Evolutionary conservation across 345 rosid genomes (phyloP).

Genomic region (Eucalyptus erythrocorys): DNA sequence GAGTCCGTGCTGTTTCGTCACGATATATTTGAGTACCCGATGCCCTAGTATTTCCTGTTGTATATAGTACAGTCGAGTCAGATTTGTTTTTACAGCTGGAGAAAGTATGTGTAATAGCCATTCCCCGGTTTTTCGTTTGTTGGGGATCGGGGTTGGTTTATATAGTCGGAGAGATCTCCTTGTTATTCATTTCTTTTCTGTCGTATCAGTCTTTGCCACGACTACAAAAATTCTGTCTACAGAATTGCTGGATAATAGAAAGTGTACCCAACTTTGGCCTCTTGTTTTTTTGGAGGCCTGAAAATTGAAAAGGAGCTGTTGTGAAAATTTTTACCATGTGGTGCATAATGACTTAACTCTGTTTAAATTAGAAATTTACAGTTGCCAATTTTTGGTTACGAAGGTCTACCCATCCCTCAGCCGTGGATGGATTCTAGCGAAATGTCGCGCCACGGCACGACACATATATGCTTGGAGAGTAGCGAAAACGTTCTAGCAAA

Average conservation of each 20-base stretch:
- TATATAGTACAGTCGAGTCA: conserved; percentile 2
- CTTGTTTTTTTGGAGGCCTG: background rate
- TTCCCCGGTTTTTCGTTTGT: background rate
- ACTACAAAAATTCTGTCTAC: background rate
- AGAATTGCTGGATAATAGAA: background rate
- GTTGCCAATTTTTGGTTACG: background rate
- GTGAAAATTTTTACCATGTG: background rate
- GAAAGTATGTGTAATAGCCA: background rate
- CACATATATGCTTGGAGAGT: background rate
- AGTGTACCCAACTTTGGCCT: background rate
- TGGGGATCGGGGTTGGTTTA: background rate
- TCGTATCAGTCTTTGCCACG: background rate
- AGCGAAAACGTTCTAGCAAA: background rate
- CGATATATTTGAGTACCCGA: background rate
- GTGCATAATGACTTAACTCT: background rate
- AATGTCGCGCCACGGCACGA: background rate
- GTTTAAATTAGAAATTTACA: background rate
- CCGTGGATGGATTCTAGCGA: background rate
- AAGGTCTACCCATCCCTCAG: background rate
- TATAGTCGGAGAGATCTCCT: background rate
- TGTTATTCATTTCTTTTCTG: background rate
- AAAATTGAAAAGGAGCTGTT: background rate
- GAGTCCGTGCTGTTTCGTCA: background rate
- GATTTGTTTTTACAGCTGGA: background rate
- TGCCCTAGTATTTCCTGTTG: background rate